A percentile compares a stretch with the other conserved stretches of the same genome.
Evolutionary conservation across 495 filamentous ascomycete genomes (phyloP).

Genomic region (Penicillium antarcticum): DNA sequence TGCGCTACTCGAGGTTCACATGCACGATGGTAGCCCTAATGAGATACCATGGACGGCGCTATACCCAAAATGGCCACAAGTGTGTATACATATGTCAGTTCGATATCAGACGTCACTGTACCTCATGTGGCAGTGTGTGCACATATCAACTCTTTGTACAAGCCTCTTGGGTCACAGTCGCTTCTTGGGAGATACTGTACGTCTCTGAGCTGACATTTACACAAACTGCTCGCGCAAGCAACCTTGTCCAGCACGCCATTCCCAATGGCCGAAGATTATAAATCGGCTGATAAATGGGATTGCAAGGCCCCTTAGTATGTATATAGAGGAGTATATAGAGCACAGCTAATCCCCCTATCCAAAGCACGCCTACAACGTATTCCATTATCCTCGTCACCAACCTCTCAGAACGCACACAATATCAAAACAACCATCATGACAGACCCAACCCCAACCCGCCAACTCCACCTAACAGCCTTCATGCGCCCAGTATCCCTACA

Average conservation of each 20-base stretch:
- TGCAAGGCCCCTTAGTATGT: neutral
- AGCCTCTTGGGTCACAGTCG: too few relatives aligned
- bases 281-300: constrained; percentile 9
- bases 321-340: constrained; percentile 3
- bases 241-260: constrained; percentile 10
- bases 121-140: too few relatives aligned
- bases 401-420: too few relatives aligned
- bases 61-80: too few relatives aligned
- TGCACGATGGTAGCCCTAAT: too few relatives aligned
- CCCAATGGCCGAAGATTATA: constrained; percentile 6
- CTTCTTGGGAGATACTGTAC: too few relatives aligned
- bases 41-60: too few relatives aligned
- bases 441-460: constrained; percentile 7
- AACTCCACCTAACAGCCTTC: constrained; percentile 56
- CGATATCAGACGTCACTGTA: too few relatives aligned
- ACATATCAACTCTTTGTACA: too few relatives aligned
- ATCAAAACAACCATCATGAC: constrained; percentile 9
- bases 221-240: constrained; percentile 3
- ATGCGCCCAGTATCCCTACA: constrained; percentile 57
- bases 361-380: neutral
- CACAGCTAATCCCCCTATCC: neutral
- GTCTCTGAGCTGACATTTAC: too few relatives aligned
- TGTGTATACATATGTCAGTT: too few relatives aligned
- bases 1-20: too few relatives aligned
- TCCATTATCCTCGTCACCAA: neutral